Percentiles rank a stretch among this genome's conserved stretches.
Conservation (phyloP, 2,329 filamentous ascomycete genomes). For the Drechslera avenae region DNA sequence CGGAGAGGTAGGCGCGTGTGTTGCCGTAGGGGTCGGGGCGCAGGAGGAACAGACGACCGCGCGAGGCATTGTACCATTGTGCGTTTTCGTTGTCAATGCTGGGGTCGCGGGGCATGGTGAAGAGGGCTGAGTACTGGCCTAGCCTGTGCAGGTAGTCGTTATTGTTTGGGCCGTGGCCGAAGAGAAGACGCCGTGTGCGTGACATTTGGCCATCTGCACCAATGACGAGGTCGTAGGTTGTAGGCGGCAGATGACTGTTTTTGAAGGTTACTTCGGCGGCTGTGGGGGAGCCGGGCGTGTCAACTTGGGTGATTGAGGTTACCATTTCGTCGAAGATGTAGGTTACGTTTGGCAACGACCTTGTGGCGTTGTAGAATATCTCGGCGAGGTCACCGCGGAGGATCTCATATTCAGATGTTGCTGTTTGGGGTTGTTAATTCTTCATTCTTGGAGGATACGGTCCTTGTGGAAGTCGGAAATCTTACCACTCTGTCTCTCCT, state of each 20-base stretch:
- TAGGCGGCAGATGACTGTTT: constrained; percentile 16
- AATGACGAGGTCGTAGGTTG: constrained; percentile 35
- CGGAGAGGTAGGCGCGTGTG: constrained; percentile 23
- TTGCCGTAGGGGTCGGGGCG: constrained; percentile 32
- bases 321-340: constrained; percentile 45
- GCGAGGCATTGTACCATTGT: constrained; percentile 35
- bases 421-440: constrained; percentile 6
- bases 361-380: constrained; percentile 55
- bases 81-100: constrained; percentile 27
- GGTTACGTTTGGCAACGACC: constrained; percentile 29
- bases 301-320: constrained; percentile 23
- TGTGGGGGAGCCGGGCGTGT: constrained; percentile 6
- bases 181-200: constrained; percentile 33
- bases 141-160: constrained; percentile 28
- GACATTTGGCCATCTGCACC: constrained; percentile 42
- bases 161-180: constrained; percentile 28
- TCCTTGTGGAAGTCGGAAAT: constrained; percentile 43
- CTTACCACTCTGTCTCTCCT: constrained; percentile 12
- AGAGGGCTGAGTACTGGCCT: constrained; percentile 39
- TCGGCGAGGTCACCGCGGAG: constrained; percentile 62
- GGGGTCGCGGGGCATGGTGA: constrained; percentile 32
- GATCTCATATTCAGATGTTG: constrained; percentile 64
- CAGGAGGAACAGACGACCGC: constrained; percentile 27
- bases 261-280: constrained; percentile 51
- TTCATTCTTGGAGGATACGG: too few relatives aligned